A percentile compares a stretch with the other conserved stretches of the same genome.
Evolutionary conservation across 176 grass and related monocot species (phyloP).

Genomic region (Triticum dicoccoides): DNA sequence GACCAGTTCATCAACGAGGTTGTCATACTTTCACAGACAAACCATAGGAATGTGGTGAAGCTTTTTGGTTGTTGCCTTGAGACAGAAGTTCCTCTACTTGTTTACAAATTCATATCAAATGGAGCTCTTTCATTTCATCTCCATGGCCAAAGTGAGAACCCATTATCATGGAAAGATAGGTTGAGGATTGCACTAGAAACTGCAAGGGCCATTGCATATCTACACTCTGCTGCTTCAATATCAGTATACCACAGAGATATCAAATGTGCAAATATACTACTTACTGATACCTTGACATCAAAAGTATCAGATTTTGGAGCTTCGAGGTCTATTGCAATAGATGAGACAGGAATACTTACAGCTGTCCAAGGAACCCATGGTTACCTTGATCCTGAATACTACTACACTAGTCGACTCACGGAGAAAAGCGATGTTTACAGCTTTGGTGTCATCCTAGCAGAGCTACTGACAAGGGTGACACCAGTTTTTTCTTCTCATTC

Average conservation of each 20-base stretch:
- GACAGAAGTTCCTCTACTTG: constrained; percentile 46
- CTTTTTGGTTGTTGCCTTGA: constrained; percentile 40
- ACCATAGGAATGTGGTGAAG: constrained; percentile 52
- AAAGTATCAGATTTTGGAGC: too few species aligned
- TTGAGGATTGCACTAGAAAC: not conserved
- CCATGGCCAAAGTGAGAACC: not conserved
- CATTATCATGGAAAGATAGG: constrained; percentile 41
- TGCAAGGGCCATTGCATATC: too few species aligned
- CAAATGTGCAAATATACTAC: too few species aligned
- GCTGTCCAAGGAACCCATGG: too few species aligned
- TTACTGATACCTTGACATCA: too few species aligned
- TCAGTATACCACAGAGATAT: too few species aligned
- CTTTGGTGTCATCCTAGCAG: constrained; percentile 38
- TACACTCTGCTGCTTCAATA: too few species aligned
- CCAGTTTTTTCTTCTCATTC: constrained; percentile 13
- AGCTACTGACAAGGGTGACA: constrained; percentile 28
- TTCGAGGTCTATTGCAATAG: too few species aligned
- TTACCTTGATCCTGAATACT: too few species aligned
- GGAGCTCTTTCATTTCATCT: constrained; percentile 41
- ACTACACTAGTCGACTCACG: too few species aligned
- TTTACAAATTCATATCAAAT: constrained; percentile 57
- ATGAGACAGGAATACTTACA: too few species aligned
- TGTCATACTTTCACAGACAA: constrained; percentile 56
- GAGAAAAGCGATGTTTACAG: constrained; percentile 39
- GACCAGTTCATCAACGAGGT: constrained; percentile 59